Evolutionary conservation across 352 stramenopile species (phyloP).

Genomic region (Pythium brachiatum): DNA sequence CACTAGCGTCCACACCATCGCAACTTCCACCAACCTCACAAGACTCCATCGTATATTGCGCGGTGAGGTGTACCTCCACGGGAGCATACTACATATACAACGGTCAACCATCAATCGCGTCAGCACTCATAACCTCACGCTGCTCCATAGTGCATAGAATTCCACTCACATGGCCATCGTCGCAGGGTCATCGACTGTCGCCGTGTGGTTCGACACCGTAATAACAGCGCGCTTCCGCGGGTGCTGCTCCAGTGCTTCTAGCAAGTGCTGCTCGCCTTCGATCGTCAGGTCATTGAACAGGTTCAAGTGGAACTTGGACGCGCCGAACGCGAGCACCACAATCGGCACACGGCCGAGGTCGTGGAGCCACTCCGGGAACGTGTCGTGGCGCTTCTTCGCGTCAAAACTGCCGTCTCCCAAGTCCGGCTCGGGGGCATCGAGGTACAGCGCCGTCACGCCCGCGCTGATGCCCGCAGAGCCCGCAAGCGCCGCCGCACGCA

Average conservation of each 20-base stretch:
- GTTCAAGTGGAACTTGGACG: neutral
- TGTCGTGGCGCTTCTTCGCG: neutral
- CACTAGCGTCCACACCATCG: neutral
- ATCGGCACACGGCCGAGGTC: neutral
- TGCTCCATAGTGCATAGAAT: conserved; percentile 1
- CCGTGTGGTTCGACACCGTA: neutral
- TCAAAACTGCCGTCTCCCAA: neutral
- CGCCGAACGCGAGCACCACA: neutral
- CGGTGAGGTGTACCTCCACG: conserved; percentile 63
- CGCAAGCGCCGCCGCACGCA: neutral
- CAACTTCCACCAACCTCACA: conserved; percentile 44
- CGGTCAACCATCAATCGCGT: neutral
- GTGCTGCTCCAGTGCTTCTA: neutral
- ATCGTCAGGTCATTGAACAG: neutral
- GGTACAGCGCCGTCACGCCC: neutral
- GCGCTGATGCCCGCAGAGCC: neutral
- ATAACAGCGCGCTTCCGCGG: neutral
- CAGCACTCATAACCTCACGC: neutral
- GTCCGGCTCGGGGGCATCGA: neutral
- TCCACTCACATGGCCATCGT: neutral
- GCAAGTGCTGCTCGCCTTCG: neutral
- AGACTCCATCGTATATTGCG: conserved; percentile 65
- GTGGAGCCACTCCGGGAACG: neutral
- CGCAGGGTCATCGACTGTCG: neutral
- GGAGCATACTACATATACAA: conserved; percentile 46